Conservation (phyloP, 805 yeast genomes). For the Ogataea pignaliae region DNA sequence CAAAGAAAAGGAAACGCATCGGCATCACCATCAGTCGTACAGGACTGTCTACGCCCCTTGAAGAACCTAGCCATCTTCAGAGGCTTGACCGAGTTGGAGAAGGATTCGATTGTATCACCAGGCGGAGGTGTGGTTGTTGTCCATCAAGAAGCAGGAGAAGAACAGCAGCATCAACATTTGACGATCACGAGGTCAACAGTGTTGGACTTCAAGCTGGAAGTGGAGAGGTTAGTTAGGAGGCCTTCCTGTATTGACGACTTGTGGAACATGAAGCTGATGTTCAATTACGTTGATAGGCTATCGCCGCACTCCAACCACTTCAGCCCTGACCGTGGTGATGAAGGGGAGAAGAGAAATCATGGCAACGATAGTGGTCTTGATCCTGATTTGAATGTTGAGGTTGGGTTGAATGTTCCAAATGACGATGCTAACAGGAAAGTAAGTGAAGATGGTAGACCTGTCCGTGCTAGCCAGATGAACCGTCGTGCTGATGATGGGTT, state of each 20-base stretch:
- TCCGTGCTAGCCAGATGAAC: neutral
- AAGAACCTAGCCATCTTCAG: conserved; percentile 17
- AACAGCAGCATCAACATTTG: neutral
- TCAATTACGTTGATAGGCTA: conserved; percentile 51
- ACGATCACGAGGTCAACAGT: conserved; percentile 36
- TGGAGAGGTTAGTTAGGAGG: conserved; percentile 36
- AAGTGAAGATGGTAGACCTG: neutral
- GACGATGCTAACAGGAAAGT: conserved; percentile 1
- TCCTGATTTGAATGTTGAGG: neutral
- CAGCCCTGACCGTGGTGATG: neutral
- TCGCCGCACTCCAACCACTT: neutral
- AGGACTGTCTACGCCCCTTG: conserved; percentile 4
- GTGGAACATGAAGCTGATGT: conserved; percentile 58
- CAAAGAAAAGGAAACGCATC: conserved; percentile 1
- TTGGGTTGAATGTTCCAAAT: conserved; percentile 1
- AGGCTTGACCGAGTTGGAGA: conserved; percentile 20
- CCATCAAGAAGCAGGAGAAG: neutral
- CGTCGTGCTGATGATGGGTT: conserved; percentile 24
- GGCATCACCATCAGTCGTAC: neutral
- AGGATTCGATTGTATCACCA: neutral
- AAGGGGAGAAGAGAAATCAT: conserved; percentile 1
- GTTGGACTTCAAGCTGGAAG: conserved; percentile 53
- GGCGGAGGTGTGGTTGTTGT: neutral
- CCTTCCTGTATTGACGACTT: conserved; percentile 50
- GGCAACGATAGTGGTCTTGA: conserved; percentile 6